Base-by-base conservation (phyloP, 495 filamentous ascomycete species). In the Aspergillus taichungensis region DNA sequence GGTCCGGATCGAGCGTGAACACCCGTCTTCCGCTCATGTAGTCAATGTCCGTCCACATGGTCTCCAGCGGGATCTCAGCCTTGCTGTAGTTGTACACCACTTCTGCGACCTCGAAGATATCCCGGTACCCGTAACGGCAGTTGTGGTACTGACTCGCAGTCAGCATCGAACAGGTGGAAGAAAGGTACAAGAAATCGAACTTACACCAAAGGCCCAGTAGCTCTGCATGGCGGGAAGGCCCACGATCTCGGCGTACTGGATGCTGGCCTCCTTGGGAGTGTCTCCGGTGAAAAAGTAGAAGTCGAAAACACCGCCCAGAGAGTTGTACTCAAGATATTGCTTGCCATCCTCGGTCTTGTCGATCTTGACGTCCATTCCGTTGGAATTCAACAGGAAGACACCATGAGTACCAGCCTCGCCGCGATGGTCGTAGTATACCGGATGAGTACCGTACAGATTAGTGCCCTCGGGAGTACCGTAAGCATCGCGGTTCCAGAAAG, bases 311-410 rank as follows among this genome's bases (percentile, higher is more conserved):
- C 88, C 88, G 34, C 87, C 86, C 1, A 94, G 66, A 13, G 77
- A 78, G 54, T 92, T 89, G 68, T 91, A 94, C 64, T 94, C 85
- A 29, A 94, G 73, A 50, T 83, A 91, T 54, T 89, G 84, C 6
- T 76, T 75, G 0, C 70, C 74, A 13, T 71, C 62, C 29, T 67
- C 63, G 9, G 72, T 76, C 51, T 80, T 76, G 60, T 87, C 75
- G 68, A 94, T 83, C 53, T 84, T 83, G 67, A 95, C 72, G 49
- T 94, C 88, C 84, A 94, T 91, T 10, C 87, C 88, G 55, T 89
- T 87, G 34, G 80, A 84, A 61, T 87, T 90, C 50, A 89, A 63
- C 40, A 92, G 68, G 62, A 94, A 86, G 13, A 92, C 88, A 34
- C 83, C 88, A 57, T 94, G 88, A 3, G 85, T 84, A 11, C 83